Evolutionary conservation across 179 eudicot genomes (phyloP).

Genomic region (Pouteria campechiana): DNA sequence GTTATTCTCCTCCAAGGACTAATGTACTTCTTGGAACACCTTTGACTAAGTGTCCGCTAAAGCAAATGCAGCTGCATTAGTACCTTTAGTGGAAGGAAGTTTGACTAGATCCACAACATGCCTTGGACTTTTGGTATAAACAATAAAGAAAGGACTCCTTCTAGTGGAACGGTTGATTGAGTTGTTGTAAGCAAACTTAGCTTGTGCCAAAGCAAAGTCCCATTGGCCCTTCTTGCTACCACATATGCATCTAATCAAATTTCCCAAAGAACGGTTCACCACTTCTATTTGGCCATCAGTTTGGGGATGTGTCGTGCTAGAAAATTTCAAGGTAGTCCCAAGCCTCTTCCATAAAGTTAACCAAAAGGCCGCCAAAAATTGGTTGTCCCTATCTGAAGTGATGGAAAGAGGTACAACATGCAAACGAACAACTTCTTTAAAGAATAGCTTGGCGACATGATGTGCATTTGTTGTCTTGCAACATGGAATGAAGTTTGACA

Average conservation of each 20-base stretch:
- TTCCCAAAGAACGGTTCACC: neutral
- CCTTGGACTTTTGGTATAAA: neutral
- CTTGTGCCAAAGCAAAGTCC: neutral
- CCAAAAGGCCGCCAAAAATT: no score
- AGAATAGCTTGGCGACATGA: neutral
- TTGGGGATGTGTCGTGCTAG: neutral
- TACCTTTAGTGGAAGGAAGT: neutral
- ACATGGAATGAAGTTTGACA: no score
- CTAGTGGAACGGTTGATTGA: neutral
- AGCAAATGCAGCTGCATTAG: neutral
- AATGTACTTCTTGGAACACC: neutral
- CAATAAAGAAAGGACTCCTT: neutral
- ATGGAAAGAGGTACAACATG: no score
- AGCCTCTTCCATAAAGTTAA: neutral
- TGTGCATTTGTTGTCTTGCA: neutral
- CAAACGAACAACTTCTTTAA: no score
- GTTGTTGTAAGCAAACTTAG: neutral
- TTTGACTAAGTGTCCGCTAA: neutral
- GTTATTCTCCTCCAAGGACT: neutral
- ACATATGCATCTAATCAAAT: neutral
- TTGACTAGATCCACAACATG: neutral
- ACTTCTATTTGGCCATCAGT: neutral
- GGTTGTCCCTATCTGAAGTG: no score
- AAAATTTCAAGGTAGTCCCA: neutral
- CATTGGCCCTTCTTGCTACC: neutral